These are phyloP conservation scores for Phytophthora pseudosyringae DNA, from an alignment of 352 stramenopile genomes.

Conservation along the genomic window DNA sequence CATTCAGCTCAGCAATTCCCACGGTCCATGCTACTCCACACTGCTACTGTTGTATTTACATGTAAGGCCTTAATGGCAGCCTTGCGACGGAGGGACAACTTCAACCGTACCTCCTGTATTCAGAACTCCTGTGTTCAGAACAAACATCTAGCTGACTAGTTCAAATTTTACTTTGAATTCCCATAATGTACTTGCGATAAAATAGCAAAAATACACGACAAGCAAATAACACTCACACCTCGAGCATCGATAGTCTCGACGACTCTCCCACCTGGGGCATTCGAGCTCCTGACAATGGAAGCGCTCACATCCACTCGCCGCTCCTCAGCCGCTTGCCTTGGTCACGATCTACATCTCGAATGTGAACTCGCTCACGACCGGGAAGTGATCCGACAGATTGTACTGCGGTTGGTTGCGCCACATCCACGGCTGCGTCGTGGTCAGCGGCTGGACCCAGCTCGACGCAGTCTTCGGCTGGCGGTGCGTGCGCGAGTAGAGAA, in stretches of 20 bases:
- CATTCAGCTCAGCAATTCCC: too few relatives aligned
- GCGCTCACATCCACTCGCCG: conserved; percentile 13
- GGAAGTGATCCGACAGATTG: conserved; percentile 84
- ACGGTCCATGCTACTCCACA: too few relatives aligned
- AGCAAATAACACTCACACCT: conserved; percentile 33
- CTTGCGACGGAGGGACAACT: too few relatives aligned
- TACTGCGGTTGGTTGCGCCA: conserved; percentile 69
- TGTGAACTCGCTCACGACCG: conserved; percentile 69
- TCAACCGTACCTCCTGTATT: too few relatives aligned
- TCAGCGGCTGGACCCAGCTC: conserved; percentile 73
- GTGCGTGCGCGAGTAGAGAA: conserved; percentile 65
- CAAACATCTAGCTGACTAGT: background rate
- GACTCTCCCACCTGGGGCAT: background rate
- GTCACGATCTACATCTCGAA: conserved; percentile 68
- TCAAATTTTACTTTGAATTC: conserved; percentile 25
- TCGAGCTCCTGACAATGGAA: conserved; percentile 2
- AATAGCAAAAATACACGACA: conserved; percentile 41
- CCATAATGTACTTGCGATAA: conserved; percentile 35
- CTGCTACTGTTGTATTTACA: too few relatives aligned
- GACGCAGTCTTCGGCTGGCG: conserved; percentile 58
- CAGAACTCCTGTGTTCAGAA: too few relatives aligned
- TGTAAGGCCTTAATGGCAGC: too few relatives aligned
- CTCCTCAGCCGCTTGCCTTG: background rate
- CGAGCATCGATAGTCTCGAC: background rate
- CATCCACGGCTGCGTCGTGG: conserved; percentile 53